These are phyloP conservation scores for Aureoboletus auriporus DNA, from an alignment of 768 basidiomycete species.

Conservation along the genomic window DNA sequence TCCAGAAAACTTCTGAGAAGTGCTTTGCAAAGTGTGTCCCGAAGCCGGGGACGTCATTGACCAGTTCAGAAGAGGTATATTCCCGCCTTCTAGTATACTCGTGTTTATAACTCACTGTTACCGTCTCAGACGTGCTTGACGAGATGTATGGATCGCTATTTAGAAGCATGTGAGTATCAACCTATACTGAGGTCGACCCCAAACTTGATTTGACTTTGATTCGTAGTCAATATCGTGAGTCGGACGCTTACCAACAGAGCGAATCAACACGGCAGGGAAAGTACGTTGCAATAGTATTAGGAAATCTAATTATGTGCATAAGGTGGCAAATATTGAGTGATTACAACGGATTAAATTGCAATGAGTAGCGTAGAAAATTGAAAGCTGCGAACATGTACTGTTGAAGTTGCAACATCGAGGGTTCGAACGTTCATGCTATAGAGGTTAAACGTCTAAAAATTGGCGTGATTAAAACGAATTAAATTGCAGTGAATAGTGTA, in stretches of 20 bases:
- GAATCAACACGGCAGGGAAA: slow-evolving; percentile 23
- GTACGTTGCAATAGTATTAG: slow-evolving; percentile 6
- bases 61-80: slow-evolving; percentile 67
- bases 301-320: not conserved
- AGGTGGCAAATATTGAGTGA: not conserved
- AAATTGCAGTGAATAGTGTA: slow-evolving; percentile 7
- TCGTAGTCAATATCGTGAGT: slow-evolving; percentile 75
- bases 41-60: slow-evolving; percentile 68
- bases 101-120: not conserved
- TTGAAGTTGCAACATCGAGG: slow-evolving; percentile 9
- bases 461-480: slow-evolving; percentile 9
- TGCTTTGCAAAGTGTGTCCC: slow-evolving; percentile 76
- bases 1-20: slow-evolving; percentile 73
- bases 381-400: slow-evolving; percentile 17
- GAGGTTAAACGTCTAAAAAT: too few species aligned
- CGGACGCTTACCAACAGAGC: slow-evolving; percentile 61
- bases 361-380: slow-evolving; percentile 3
- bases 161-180: slow-evolving; percentile 72
- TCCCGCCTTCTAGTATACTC: not conserved
- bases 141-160: slow-evolving; percentile 75
- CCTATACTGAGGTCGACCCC: not conserved
- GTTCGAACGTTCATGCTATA: not conserved
- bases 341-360: slow-evolving; percentile 13
- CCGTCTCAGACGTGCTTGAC: slow-evolving; percentile 61
- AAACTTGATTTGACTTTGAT: slow-evolving; percentile 5